Evolutionary conservation across 2,329 filamentous ascomycete species (phyloP).

Genomic region (Neopestalotiopsis clavispora): DNA sequence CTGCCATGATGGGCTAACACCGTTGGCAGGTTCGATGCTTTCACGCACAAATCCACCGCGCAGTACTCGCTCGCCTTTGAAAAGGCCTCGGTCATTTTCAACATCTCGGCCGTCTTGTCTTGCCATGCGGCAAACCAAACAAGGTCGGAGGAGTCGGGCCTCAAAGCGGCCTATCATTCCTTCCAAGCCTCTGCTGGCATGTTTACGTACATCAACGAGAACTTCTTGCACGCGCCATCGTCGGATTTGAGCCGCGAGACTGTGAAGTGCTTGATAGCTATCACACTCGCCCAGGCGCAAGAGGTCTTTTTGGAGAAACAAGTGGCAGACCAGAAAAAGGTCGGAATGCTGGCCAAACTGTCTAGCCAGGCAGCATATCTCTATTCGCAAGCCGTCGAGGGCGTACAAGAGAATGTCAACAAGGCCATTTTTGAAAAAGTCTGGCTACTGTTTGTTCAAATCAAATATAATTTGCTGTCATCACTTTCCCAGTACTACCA

Average conservation of each 20-base stretch:
- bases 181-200: slow-evolving; percentile 98
- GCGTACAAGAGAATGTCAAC: slow-evolving; percentile 88
- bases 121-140: slow-evolving; percentile 95
- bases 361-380: slow-evolving; percentile 89
- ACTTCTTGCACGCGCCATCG: slow-evolving; percentile 95
- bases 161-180: slow-evolving; percentile 97
- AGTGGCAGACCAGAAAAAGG: slow-evolving; percentile 89
- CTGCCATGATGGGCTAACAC: slow-evolving; percentile 23
- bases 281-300: slow-evolving; percentile 95
- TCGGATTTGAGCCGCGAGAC: slow-evolving; percentile 96
- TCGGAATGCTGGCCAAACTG: slow-evolving; percentile 87
- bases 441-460: slow-evolving; percentile 83
- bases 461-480: slow-evolving; percentile 81
- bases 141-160: slow-evolving; percentile 85
- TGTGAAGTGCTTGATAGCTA: slow-evolving; percentile 88
- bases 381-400: slow-evolving; percentile 86
- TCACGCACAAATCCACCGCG: slow-evolving; percentile 95
- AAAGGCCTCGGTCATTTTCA: slow-evolving; percentile 99
- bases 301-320: slow-evolving; percentile 98
- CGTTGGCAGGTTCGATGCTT: slow-evolving; percentile 87
- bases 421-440: slow-evolving; percentile 93
- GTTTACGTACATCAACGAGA: slow-evolving; percentile 99
- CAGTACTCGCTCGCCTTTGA: slow-evolving; percentile 98
- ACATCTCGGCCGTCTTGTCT: slow-evolving; percentile 95
- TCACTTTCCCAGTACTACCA: slow-evolving; percentile 95